Conservation (phyloP, 148 eudicot species). For the Rhododendron ferrugineum region DNA sequence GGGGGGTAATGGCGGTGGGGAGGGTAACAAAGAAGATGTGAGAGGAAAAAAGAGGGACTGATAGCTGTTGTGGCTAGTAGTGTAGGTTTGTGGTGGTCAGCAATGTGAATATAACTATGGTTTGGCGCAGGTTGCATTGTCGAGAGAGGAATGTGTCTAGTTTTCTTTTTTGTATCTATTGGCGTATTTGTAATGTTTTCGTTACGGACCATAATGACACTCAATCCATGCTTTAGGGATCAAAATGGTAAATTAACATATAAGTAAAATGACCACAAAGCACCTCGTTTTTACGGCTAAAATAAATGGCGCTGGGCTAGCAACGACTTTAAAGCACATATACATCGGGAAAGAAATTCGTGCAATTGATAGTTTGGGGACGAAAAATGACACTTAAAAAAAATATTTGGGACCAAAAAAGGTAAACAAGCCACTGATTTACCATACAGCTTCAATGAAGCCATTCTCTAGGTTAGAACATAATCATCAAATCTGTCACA, state of each 20-base stretch:
- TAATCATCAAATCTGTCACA: not conserved
- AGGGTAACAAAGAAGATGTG: not conserved
- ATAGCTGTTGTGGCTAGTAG: not conserved
- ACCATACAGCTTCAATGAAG: slow-evolving; percentile 1
- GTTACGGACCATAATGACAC: not conserved
- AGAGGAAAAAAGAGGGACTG: not conserved
- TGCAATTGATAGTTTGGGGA: not conserved
- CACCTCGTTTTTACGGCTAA: not conserved
- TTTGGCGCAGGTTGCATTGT: not conserved
- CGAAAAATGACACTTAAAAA: not conserved
- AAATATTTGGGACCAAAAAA: not conserved
- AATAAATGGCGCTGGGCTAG: not conserved
- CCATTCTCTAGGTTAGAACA: not conserved
- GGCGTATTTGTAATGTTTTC: not conserved
- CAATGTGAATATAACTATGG: not conserved
- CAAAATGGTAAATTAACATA: not conserved
- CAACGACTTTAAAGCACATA: not conserved
- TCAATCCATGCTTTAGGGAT: not conserved
- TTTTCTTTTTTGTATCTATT: not conserved
- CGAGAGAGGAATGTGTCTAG: not conserved
- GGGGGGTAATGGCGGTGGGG: not conserved
- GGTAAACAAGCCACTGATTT: not conserved
- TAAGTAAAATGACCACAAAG: not conserved
- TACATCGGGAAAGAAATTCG: not conserved
- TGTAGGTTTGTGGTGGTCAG: not conserved